Evolutionary conservation across 805 yeast species (phyloP), one percentile per base, ranked within the genome.

Genomic region (Pichia sporocuriosa): DNA sequence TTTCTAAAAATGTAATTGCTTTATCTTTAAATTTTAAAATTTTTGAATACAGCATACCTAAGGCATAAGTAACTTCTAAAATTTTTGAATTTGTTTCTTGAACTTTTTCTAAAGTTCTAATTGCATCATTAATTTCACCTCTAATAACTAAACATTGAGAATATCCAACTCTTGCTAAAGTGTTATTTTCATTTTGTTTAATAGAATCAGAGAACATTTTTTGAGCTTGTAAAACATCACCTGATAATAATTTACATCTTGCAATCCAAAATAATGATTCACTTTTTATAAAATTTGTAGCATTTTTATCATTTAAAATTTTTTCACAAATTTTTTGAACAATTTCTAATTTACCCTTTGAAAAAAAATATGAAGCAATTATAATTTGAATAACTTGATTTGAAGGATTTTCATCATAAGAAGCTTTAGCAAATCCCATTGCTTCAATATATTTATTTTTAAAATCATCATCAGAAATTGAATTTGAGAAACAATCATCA

Each of bases 211-310:
- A 80, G 59, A 85, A 90, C 52, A 70, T 67, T 42, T 72, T 73
- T 52, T 85, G 84, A 0, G 97, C 81, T 45, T 73, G 73, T n/a
- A 76, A 73, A 54, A 69, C 77, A 52, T 88, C 85, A 1, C 67
- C 63, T 22, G 71, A 58, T 6, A 68, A 69, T 51, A 81, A 89
- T 37, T 75, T 69, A 15, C 84, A 80, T 59, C 97, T 74, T 4
- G 87, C 98, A 42, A 80, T 68, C 97, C 97, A 93, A 53, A 84
- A 84, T 37, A 73, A 61, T 2, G 86, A 79, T 48, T 83, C 89
- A 25, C 84, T 73, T 19, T 67, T 54, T 3, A 79, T 58, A 20
- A 63, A 60, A 4, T 68, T 44, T 0, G 77, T 63, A 19, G 63
- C 54, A 19, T 60, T 63, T 0, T 69, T 53, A 22, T 57, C 51